A percentile compares a stretch with the other conserved stretches of the same genome.
Conservation (phyloP, 768 basidiomycete genomes). For the Dacryopinax spathularia region DNA sequence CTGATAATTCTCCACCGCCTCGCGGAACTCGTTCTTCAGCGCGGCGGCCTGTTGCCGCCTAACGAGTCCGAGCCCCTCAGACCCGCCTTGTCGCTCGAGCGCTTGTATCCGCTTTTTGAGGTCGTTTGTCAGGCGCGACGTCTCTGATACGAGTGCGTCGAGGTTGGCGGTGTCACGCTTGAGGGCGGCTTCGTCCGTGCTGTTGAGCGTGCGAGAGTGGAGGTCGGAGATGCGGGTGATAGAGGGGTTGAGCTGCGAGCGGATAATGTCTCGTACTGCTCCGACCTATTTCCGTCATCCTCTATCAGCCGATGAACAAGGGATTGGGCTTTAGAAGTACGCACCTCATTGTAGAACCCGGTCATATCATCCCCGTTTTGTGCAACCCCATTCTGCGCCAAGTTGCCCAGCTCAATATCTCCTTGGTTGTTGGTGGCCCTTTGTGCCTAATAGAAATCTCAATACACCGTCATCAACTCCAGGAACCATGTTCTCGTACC, state of each 20-base stretch:
- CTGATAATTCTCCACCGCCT: conserved; percentile 31
- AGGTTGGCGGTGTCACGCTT: conserved; percentile 46
- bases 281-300: neutral
- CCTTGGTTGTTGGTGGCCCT: neutral
- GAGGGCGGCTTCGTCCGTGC: conserved; percentile 53
- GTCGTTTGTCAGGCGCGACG: conserved; percentile 40
- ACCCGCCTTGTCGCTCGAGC: conserved; percentile 47
- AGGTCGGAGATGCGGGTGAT: conserved; percentile 40
- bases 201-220: conserved; percentile 61
- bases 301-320: too few species aligned
- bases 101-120: conserved; percentile 47
- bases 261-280: neutral
- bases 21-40: conserved; percentile 29
- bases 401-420: neutral
- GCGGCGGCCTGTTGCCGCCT: conserved; percentile 52
- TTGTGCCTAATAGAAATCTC: neutral
- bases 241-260: conserved; percentile 3
- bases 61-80: conserved; percentile 47
- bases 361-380: conserved; percentile 11
- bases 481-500: neutral
- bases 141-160: conserved; percentile 45
- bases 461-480: neutral
- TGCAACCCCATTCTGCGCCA: neutral
- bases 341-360: conserved; percentile 14
- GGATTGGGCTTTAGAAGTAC: neutral